Conservation (phyloP, 768 basidiomycete species). For the Plicaturopsis crispa region DNA sequence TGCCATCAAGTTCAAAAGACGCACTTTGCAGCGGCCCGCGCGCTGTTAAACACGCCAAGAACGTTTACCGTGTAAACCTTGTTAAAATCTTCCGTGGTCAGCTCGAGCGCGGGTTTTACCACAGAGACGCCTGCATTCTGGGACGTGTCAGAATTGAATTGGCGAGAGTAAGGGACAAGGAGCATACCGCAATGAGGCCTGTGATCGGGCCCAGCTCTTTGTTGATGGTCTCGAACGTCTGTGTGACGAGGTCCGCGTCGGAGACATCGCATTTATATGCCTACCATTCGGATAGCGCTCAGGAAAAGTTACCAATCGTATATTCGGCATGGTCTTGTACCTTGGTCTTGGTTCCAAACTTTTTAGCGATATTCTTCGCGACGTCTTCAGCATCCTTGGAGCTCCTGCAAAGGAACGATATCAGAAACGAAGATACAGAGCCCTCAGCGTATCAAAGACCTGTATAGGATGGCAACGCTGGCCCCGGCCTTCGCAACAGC, state of each 20-base stretch:
- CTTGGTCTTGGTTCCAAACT: constrained; percentile 35
- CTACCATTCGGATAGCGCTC: constrained; percentile 16
- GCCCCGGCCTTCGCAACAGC: constrained; percentile 49
- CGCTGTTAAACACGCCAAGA: constrained; percentile 58
- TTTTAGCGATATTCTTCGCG: constrained; percentile 35
- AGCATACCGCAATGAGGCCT: constrained; percentile 48
- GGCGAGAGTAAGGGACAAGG: background rate
- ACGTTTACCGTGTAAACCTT: constrained; percentile 54
- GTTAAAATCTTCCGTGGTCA: constrained; percentile 47
- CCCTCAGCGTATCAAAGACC: constrained; percentile 16
- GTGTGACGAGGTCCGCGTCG: constrained; percentile 31
- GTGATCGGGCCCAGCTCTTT: constrained; percentile 38
- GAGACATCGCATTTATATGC: constrained; percentile 60
- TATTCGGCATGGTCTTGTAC: constrained; percentile 19
- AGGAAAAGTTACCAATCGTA: background rate
- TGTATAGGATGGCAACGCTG: constrained; percentile 57
- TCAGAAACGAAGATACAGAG: background rate
- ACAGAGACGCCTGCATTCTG: constrained; percentile 60
- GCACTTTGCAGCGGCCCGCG: constrained; percentile 49
- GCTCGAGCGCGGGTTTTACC: constrained; percentile 52
- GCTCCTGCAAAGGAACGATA: constrained; percentile 23
- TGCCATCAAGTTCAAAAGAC: constrained; percentile 6
- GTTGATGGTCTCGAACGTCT: constrained; percentile 41
- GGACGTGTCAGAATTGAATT: background rate
- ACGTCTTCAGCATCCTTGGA: constrained; percentile 41